Evolutionary conservation across 208 protist genomes (phyloP), one percentile per base, ranked within the genome.

Genomic region (Leishmania amazonensis): DNA sequence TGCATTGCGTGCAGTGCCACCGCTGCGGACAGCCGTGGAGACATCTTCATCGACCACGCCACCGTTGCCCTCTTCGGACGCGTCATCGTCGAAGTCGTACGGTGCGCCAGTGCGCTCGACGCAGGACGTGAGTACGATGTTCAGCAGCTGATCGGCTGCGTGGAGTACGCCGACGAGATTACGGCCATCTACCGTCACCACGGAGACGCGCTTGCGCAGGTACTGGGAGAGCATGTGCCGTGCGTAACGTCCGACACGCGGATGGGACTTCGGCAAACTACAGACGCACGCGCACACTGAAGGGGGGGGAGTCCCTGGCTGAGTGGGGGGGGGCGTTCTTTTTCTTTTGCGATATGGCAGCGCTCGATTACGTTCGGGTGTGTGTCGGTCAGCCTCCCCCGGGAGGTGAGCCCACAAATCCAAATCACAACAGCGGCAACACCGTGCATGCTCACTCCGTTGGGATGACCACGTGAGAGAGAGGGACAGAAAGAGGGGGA

Each of bases 121-220:
- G 67, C 91, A 93, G 35, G 87, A 88, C 7, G 87, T 89, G 74
- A 97, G 85, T 0, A 97, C 91, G 38, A 97, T 28, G 79, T 97
- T 97, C 17, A 96, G 72, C 47, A 97, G 87, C 84, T 97, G 94
- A 81, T 97, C 94, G 1, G 91, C 91, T 24, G 89, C 81, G 75
- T 96, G 91, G 65, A 97, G 87, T 15, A 96, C 88, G 38, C 94
- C 94, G 28, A 97, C 84, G 24, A 95, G 84, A 80, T 93, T 89
- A 40, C 94, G 91, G 13, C 94, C 94, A 75, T 97, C 94, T 11
- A 80, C 84, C 4, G 94, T 97, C 35, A 97, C 79, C 9, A 97
- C 94, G 5, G 89, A 94, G 70, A 97, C 93, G 13, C 94, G 88
- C 81, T 94, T 89, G 60, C 90, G 80, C 35, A 97, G 81, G 51